Base-by-base conservation (phyloP, 2,329 filamentous ascomycete species). In the Ilyonectria sp. region DNA sequence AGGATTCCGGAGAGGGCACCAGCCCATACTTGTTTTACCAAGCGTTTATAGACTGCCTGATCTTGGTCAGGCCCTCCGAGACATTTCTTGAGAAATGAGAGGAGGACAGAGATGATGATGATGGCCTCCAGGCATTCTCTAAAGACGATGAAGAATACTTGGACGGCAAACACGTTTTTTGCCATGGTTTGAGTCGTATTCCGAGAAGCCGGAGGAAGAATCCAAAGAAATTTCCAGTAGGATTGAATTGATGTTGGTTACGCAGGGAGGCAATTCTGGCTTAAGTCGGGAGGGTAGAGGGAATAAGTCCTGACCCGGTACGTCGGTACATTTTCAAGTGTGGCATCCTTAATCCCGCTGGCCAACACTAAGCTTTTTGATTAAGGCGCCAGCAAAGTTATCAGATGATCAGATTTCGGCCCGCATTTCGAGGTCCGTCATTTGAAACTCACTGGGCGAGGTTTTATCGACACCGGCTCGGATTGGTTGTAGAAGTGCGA, bases 111-210 rank as follows among this genome's bases (percentile, higher is more conserved):
- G 66, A 95, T 89, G 74, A 95, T 92, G 76, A 96, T 93, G 74
- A 87, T 90, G 1, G 91, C 92, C 82, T 96, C 93, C 56, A 95
- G 82, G 50, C 89, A 89, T 82, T 95, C 93, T 77, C 93, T 90
- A 79, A 95, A 95, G 80, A 92, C 90, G 78, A 96, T 93, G 83
- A 96, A 94, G 83, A 95, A 96, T 52, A 95, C 88, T 69, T 91
- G 91, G 11, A 93, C 89, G 67, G 91, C 87, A 78, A 93, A 93
- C 63, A 93, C 89, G 78, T 91, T 87, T 65, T 86, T 85, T 80
- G 90, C 90, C 81, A 86, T 89, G 64, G 62, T 76, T 31, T 7
- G 13, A 49, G 47, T n/a, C 9, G 47, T 17, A 29, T n/a, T 23
- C 26, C 15, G 60, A 37, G 15, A 46, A 17, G 17, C 11, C 11